Base-by-base conservation (phyloP, 345 rosid species). In the Euphorbia peplus region DNA sequence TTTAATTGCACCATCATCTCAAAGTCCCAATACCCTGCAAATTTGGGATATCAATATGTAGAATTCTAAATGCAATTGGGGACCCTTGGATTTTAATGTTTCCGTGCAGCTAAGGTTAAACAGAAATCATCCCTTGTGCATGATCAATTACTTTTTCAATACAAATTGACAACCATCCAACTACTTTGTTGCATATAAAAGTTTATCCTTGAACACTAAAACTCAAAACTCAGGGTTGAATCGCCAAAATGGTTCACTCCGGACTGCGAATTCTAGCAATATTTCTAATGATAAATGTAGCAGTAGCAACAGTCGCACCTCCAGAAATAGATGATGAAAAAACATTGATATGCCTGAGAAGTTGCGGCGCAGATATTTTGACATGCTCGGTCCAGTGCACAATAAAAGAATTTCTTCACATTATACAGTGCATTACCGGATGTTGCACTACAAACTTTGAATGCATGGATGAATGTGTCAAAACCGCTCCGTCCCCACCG, bases 401-500 rank as follows among this genome's bases (percentile, higher is more conserved):
- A 24, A 4, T 19, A 24, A 13, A 22, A 9, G 35, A 9, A 5
- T 14, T 24, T n/a, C 22, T 18, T 10, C 12, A 42, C 2, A 3
- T 42, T 19, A 10, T n/a, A 13, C 26, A 12, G 52, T 63, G 53
- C 32, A 14, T 25, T 24, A 12, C 5, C 0, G 35, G 29, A 25
- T 63, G 66, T 29, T n/a, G 35, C 7, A 3, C 26, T 24, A 10
- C 1, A 13, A 63, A 42, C 66, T 63, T 44, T 8, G 13, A 19
- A 0, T 63, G 66, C 52, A 63, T 63, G 52, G 35, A 16, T 5
- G 47, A 63, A 41, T 63, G 66, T 25, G 19, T 63, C 26, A 28
- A 42, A 11, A 1, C 3, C 65, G 28, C 16, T 4, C 42, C 48
- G 12, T 18, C 22, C 2, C 65, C 46, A 21, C 48, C 64, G 3